Conservation (phyloP, 495 filamentous ascomycete genomes). For the Penicillium argentinense region DNA sequence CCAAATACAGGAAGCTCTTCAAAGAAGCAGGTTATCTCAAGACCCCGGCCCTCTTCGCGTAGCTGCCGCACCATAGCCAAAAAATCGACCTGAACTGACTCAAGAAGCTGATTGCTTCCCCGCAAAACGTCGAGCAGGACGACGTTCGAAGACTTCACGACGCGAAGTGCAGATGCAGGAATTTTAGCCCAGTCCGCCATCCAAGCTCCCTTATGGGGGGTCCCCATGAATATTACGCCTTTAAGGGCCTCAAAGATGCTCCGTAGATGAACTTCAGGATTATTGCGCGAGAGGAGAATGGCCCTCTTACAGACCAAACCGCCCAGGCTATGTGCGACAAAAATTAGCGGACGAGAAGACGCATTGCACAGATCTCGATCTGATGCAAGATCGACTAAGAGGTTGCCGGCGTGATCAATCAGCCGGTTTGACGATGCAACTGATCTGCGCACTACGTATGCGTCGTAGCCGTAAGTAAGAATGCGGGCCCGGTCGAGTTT, state of each 20-base stretch:
- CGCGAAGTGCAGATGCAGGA: slow-evolving; percentile 10
- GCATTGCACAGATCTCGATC: slow-evolving; percentile 14
- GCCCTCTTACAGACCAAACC: slow-evolving; percentile 34
- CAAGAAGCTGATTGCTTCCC: slow-evolving; percentile 18
- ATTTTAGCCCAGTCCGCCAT: slow-evolving; percentile 35
- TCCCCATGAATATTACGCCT: slow-evolving; percentile 42
- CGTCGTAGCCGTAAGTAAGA: slow-evolving; percentile 31
- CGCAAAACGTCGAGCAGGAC: slow-evolving; percentile 15
- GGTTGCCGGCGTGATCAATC: slow-evolving; percentile 24
- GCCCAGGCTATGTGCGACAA: slow-evolving; percentile 34
- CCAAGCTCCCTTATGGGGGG: slow-evolving; percentile 37
- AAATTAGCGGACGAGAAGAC: slow-evolving; percentile 25
- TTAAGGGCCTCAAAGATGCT: slow-evolving; percentile 28
- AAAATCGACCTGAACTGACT: slow-evolving; percentile 20
- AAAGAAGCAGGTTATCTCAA: slow-evolving; percentile 27
- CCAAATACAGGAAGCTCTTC: slow-evolving; percentile 18
- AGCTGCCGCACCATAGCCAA: slow-evolving; percentile 8
- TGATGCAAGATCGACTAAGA: slow-evolving; percentile 24
- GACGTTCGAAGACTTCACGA: slow-evolving; percentile 21
- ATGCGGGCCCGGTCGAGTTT: slow-evolving; percentile 24
- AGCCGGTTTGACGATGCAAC: slow-evolving; percentile 19
- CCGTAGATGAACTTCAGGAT: slow-evolving; percentile 23
- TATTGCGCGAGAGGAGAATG: slow-evolving; percentile 13
- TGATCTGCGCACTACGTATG: slow-evolving; percentile 18
- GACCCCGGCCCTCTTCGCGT: slow-evolving; percentile 3